Base-by-base conservation (phyloP, 2,329 filamentous ascomycete genomes). In the Trematosphaeria pertusa region DNA sequence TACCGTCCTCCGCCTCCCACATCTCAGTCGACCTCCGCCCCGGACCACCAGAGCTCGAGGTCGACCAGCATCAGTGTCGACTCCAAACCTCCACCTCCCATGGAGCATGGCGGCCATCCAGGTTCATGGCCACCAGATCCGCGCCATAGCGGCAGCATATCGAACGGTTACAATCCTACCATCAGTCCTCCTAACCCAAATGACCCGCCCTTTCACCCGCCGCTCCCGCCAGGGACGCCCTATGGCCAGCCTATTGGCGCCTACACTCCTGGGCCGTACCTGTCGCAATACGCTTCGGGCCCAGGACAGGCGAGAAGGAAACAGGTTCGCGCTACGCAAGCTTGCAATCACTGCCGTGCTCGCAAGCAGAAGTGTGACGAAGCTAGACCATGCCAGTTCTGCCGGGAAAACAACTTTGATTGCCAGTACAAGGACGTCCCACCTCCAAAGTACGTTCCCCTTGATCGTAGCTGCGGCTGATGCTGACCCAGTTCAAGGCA, bases 341-440 rank as follows among this genome's bases (percentile, higher is more conserved):
- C 94, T 28, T 99, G 94, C 72, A 73, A 74, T 48, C 63, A 72
- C 43, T 74, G 72, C 44, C 67, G 72, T 43, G 58, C 65, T 37
- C 67, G 71, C 28, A 74, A 74, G 50, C 72, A 74, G 48, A 74
- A 73, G 46, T 74, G 72, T 47, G 71, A 73, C 52, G 72, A 74
- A 54, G 60, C 64, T 11, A 59, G 69, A 33, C 71, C 72, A 5
- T 74, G 72, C 48, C 62, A 68, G 43, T 85, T 86, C 62, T 99
- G 94, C 70, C 88, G 87, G 61, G 92, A 97, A 59, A 95, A 95
- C 68, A 86, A 83, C 56, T 81, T 91, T 22, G 81, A 86, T 42
- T 99, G 94, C 76, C 87, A 89, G 71, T 97, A 97, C 71, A 86
- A 92, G 56, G 92, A 97, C 65, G 88, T 94, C 5, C 88, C 91